phyloP scores from a whole-genome alignment of 768 basidiomycete species.

The Leucosporidium scottii region DNA sequence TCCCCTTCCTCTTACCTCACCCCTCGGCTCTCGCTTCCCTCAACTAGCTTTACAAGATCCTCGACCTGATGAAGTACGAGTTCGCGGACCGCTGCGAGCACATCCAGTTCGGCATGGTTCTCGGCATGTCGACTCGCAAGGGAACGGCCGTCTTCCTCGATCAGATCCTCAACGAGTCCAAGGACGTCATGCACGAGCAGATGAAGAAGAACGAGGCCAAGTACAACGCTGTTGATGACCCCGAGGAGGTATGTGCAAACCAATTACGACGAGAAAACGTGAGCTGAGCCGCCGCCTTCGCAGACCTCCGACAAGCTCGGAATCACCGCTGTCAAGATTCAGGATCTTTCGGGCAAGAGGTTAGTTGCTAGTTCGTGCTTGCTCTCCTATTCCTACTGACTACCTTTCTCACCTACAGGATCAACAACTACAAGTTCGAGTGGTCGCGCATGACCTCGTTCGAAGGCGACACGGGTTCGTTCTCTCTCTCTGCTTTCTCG shows the following conservation, averaged over 20 bases:
- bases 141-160: conserved; percentile 85
- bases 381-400: neutral
- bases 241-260: conserved; percentile 53
- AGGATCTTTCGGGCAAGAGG: conserved; percentile 42
- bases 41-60: conserved; percentile 86
- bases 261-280: no score
- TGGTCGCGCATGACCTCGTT: conserved; percentile 91
- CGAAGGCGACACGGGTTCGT: conserved; percentile 78
- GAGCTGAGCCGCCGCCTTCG: conserved; percentile 23
- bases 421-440: conserved; percentile 94
- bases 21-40: conserved; percentile 50
- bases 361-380: neutral
- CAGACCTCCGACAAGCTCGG: conserved; percentile 70
- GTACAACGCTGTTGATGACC: conserved; percentile 79
- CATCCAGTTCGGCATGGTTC: conserved; percentile 84
- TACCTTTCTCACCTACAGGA: conserved; percentile 47
- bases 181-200: conserved; percentile 86
- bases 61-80: conserved; percentile 78
- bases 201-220: conserved; percentile 94
- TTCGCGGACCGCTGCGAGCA: conserved; percentile 80
- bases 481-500: neutral
- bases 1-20: neutral
- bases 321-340: conserved; percentile 92
- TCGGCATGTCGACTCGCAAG: conserved; percentile 70
- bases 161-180: conserved; percentile 71